Evolutionary conservation across 1,139 yeast species (phyloP), one percentile per base, ranked within the genome.

Genomic region (Barnettozyma hawaiiensis): DNA sequence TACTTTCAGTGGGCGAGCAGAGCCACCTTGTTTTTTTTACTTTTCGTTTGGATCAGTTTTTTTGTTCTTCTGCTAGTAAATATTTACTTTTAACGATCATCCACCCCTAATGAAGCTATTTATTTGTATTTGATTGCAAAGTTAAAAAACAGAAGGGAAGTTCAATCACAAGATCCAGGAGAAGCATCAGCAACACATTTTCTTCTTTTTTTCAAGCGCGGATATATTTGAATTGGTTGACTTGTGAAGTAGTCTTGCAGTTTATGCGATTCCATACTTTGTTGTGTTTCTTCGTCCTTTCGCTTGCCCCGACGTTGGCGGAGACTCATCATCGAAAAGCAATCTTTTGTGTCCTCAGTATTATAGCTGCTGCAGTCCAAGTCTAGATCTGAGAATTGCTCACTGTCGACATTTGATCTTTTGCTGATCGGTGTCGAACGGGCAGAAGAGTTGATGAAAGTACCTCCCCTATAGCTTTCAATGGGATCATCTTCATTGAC

Each of bases 191-290:
- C 31, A 9, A 43, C 37, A 37, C 46, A 41, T 6, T 44, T 41
- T 32, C 46, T 49, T 22, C 48, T 41, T 35, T 36, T 45, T 19
- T 51, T 51, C 41, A 39, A 32, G 43, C 48, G 47, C 28, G 49
- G 50, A 6, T 29, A 32, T 6, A 45, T 24, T 4, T 37, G 26
- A 21, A 51, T 41, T 7, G 54, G 57, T 27, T 53, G 53, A 19
- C 52, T 48, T 1, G 51, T 37, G 37, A 28, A 35, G 32, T 24
- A 39, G 4, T 20, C 29, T 6, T 38, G 18, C 7, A 9, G 18
- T 12, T 19, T 31, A 5, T 37, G 38, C 40, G 19, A 24, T 6
- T 15, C 11, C 4, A 7, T 14, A 14, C 18, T 12, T 15, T 28
- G 12, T 5, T 3, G 8, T 28, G 12, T 5, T 3, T 7, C 15